Evolutionary conservation across 1,284 basidiomycete genomes (phyloP), one percentile per base, ranked within the genome.

Genomic region (Pyrrhoderma lamaoense): DNA sequence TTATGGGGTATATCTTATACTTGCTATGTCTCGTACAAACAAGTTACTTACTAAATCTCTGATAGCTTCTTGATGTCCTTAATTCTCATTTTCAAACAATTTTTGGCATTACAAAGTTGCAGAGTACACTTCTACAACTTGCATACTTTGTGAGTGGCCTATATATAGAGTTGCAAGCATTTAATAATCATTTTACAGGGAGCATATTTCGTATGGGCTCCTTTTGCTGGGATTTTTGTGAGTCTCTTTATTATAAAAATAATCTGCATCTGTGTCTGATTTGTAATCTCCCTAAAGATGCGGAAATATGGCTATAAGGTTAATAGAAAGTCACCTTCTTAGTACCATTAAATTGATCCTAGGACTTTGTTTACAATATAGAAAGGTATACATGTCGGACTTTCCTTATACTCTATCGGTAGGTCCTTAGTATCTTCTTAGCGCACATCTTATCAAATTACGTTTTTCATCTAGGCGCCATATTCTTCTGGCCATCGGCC

Each of bases 111-210:
- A 75, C 76, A 42, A 87, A 85, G 60, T 76, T 86, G 16, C 80
- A 91, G 64, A 90, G 86, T 42, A 90, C 91, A 1, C 77, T 89
- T 54, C 75, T 94, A 27, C 91, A 94, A 63, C 76, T 89, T 7
- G 87, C 88, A 3, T 93, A 93, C 67, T 93, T 93, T 58, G 85
- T 70, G 68, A 57, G 49, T 47, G 18, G 21, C 13, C 22, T 16
- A 11, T 40, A 14, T 40, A 8, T 7, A 22, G 21, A 18, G 8
- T 5, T 18, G n/a, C 38, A 7, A 16, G 14, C 5, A 40, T 40
- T 40, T 14, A 40, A 5, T 40, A 18, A 16, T 18, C 3, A 27
- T 31, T 7, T 43, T 16, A 18, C 47, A 75, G 75, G 77, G 85
- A 40, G 86, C 86, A 65, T 82, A 84, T 64, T 76, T 87, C 56